Evolutionary conservation across 2,329 filamentous ascomycete genomes (phyloP).

Genomic region (Alternaria infectoria): DNA sequence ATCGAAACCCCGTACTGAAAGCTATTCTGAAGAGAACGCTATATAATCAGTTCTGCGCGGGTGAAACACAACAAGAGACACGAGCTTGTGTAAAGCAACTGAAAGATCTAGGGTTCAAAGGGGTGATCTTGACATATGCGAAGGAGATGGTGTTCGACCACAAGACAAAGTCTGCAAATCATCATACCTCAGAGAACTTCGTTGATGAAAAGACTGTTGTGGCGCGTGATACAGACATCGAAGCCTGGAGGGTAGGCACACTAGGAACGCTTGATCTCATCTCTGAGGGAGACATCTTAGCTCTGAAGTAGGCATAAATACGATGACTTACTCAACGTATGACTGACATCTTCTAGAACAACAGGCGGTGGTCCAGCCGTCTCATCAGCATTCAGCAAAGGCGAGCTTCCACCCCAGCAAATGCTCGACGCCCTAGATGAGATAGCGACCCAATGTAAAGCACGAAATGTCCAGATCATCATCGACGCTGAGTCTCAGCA

Average conservation of each 20-base stretch:
- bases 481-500: constrained; percentile 57
- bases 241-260: constrained; percentile 39
- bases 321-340: not conserved
- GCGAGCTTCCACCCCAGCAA: constrained; percentile 48
- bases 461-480: constrained; percentile 52
- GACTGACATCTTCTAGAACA: constrained; percentile 38
- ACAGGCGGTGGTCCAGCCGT: constrained; percentile 54
- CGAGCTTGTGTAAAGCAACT: constrained; percentile 64
- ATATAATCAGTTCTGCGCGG: constrained; percentile 90
- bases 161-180: constrained; percentile 29
- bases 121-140: constrained; percentile 85
- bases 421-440: constrained; percentile 53
- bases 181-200: constrained; percentile 19
- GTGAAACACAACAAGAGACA: constrained; percentile 74
- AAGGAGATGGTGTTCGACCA: constrained; percentile 64
- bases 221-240: constrained; percentile 42
- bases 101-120: constrained; percentile 77
- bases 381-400: constrained; percentile 47
- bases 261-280: constrained; percentile 39
- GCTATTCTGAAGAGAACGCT: constrained; percentile 78
- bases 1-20: constrained; percentile 75
- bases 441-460: constrained; percentile 49
- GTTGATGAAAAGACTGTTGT: constrained; percentile 1
- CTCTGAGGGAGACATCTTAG: constrained; percentile 39
- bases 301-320: constrained; percentile 33